A percentile compares a stretch with the other conserved stretches of the same genome.
These are phyloP conservation scores for Blastocystis sp. DNA, from an alignment of 352 stramenopile species.

Conservation along the genomic window DNA sequence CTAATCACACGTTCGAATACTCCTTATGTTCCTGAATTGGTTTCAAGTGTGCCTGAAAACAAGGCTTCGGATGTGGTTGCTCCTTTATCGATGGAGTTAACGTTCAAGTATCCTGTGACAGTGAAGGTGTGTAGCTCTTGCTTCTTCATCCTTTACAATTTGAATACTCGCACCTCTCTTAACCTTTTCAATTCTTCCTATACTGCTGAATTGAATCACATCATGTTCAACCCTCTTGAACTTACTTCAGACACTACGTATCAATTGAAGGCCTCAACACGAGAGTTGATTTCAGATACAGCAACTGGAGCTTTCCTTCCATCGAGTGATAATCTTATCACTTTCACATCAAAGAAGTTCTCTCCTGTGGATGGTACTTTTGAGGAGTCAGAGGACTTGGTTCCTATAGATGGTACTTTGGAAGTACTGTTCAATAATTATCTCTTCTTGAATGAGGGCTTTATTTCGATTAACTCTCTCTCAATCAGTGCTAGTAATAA, in stretches of 20 bases:
- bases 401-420: background rate
- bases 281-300: background rate
- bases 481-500: background rate
- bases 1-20: background rate
- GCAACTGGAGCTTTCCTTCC: background rate
- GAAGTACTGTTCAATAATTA: background rate
- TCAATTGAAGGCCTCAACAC: background rate
- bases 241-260: background rate
- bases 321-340: background rate
- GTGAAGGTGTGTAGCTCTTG: background rate
- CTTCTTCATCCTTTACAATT: constrained; percentile 54
- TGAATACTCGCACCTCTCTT: background rate
- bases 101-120: constrained; percentile 24
- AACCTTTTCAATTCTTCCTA: background rate
- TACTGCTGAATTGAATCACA: background rate
- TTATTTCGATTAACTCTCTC: constrained; percentile 14
- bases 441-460: constrained; percentile 20
- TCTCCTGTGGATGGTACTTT: background rate
- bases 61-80: background rate
- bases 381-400: background rate
- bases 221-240: background rate
- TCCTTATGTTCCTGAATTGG: background rate
- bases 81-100: background rate
- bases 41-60: background rate
- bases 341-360: background rate